Base-by-base conservation (phyloP, 2,329 filamentous ascomycete species). In the Graphilbum sp. region DNA sequence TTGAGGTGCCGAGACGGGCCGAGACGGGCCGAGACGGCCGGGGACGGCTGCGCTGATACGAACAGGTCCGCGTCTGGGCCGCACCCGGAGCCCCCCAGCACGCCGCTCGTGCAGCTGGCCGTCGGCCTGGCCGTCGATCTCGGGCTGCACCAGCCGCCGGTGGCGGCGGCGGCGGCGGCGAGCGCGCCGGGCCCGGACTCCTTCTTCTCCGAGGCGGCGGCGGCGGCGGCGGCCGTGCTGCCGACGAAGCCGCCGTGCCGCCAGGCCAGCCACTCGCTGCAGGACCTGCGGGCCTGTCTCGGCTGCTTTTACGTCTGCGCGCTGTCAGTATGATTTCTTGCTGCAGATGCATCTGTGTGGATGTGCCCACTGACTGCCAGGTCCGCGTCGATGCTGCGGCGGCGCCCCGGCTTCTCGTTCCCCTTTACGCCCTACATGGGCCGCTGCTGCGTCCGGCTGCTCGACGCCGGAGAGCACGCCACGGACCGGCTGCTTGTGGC, bases 211-310 rank as follows among this genome's bases (percentile, higher is more conserved):
- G 60, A 63, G 11, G 55, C 52, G 0, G 50, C n/a, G n/a, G n/a
- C n/a, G n/a, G n/a, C n/a, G n/a, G n/a, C n/a, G n/a, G n/a, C n/a
- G n/a, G n/a, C n/a, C n/a, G n/a, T n/a, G n/a, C n/a, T n/a, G n/a
- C n/a, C n/a, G n/a, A n/a, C n/a, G n/a, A n/a, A n/a, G n/a, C n/a
- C n/a, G n/a, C n/a, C n/a, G n/a, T n/a, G n/a, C n/a, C n/a, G n/a
- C n/a, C n/a, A n/a, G n/a, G n/a, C n/a, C n/a, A n/a, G n/a, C n/a
- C n/a, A n/a, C n/a, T n/a, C n/a, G n/a, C 39, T 52, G 0, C 51
- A 56, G 0, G 60, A 63, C 25, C 58, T 59, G 43, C 54, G 62
- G 0, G 53, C 61, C 0, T 47, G 59, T 3, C 43, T 65, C 1
- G 62, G 60, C 0, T 52, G 54, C 36, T 65, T 58, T 31, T 61